Evolutionary conservation across 441 rosid species (phyloP).

Genomic region (Syzygium malaccense): DNA sequence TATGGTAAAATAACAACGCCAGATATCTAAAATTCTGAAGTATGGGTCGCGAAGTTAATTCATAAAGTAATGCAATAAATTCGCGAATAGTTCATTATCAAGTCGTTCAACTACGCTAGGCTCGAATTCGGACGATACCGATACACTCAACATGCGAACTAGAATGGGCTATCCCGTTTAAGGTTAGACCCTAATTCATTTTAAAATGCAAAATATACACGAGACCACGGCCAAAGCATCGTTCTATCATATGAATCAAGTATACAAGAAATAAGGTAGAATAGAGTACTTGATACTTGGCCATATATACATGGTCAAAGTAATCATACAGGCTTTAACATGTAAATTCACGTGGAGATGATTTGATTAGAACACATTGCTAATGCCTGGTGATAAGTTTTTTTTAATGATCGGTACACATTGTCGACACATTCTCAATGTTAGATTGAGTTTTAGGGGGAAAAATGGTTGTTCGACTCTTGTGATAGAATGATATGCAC

Average conservation of each 20-base stretch:
- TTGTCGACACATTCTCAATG: background rate
- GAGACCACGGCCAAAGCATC: background rate
- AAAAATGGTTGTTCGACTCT: background rate
- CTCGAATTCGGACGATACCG: background rate
- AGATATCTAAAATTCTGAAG: background rate
- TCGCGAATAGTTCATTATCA: background rate
- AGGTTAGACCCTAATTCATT: background rate
- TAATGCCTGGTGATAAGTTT: background rate
- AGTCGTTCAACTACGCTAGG: background rate
- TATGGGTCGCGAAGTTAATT: background rate
- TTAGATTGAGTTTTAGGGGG: background rate
- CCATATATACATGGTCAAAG: background rate
- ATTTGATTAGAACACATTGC: background rate
- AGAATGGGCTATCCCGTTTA: background rate
- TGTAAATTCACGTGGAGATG: background rate
- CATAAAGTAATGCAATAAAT: background rate
- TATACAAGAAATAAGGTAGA: background rate
- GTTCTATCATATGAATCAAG: background rate
- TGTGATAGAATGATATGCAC: background rate
- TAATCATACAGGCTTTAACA: background rate
- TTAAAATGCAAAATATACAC: background rate
- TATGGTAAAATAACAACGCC: background rate
- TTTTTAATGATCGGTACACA: background rate
- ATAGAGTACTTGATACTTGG: background rate
- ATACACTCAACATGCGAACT: background rate